These are phyloP conservation scores for Lactarius sp. DNA, from an alignment of 768 basidiomycete genomes.

Conservation along the genomic window DNA sequence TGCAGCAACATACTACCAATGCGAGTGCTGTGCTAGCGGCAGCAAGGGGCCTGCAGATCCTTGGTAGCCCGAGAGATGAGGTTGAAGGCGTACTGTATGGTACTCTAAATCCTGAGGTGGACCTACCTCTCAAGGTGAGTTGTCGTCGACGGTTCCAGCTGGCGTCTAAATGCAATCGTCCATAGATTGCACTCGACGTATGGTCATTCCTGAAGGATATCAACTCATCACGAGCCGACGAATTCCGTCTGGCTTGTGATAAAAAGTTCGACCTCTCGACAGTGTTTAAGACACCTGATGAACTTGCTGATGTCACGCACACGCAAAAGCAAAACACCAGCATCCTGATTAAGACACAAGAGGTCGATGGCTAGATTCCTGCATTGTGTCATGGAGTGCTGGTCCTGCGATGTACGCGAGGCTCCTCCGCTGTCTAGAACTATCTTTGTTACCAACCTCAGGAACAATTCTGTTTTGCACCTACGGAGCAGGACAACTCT, in stretches of 20 bases:
- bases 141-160: background rate
- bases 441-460: background rate
- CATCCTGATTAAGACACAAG: slow-evolving; percentile 13
- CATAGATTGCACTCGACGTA: slow-evolving; percentile 49
- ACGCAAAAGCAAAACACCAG: slow-evolving; percentile 25
- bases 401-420: background rate
- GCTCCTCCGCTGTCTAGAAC: background rate
- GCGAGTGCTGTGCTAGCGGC: slow-evolving; percentile 54
- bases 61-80: slow-evolving; percentile 51
- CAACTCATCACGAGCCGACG: slow-evolving; percentile 50
- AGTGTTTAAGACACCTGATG: slow-evolving; percentile 54
- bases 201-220: slow-evolving; percentile 46
- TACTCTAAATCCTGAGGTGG: slow-evolving; percentile 39
- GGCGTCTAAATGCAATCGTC: background rate
- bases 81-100: slow-evolving; percentile 56
- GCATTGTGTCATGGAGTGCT: background rate
- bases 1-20: slow-evolving; percentile 54
- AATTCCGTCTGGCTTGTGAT: slow-evolving; percentile 55
- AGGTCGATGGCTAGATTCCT: slow-evolving; percentile 12
- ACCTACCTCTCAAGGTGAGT: slow-evolving; percentile 46
- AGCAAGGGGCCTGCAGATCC: slow-evolving; percentile 49
- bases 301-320: slow-evolving; percentile 41
- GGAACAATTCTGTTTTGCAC: background rate
- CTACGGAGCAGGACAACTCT: background rate
- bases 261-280: slow-evolving; percentile 56